A percentile compares a stretch with the other conserved stretches of the same genome.
These are phyloP conservation scores for Bombardia bombarda DNA, from an alignment of 495 filamentous ascomycete genomes.

Conservation along the genomic window DNA sequence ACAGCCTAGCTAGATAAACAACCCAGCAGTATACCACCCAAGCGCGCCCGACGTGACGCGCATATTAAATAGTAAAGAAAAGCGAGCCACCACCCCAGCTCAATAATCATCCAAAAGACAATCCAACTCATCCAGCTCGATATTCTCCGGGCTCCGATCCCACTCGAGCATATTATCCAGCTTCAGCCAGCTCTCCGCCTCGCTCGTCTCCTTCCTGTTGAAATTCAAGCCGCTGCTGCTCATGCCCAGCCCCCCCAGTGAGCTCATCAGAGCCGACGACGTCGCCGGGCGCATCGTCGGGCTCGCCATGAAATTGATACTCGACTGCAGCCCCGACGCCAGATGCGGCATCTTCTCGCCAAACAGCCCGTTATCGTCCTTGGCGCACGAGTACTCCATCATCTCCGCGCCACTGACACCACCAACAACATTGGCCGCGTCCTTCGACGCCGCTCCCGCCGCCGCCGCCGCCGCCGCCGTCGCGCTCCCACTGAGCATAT, in stretches of 20 bases:
- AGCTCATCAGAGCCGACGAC: no score
- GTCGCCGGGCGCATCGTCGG: no score
- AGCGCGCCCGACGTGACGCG: background rate
- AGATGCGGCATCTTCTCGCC: conserved; percentile 34
- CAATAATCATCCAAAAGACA: conserved; percentile 69
- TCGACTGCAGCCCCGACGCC: no score
- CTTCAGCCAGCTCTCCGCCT: conserved; percentile 43
- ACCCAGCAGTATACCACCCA: background rate
- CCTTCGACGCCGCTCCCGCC: no score
- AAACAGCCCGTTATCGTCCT: conserved; percentile 41
- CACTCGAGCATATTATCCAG: conserved; percentile 49
- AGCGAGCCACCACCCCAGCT: conserved; percentile 7
- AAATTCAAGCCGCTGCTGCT: no score
- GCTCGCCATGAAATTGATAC: conserved; percentile 20
- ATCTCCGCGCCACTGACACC: conserved; percentile 34
- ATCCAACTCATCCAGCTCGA: conserved; percentile 90
- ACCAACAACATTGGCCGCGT: no score
- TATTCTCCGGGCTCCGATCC: conserved; percentile 76
- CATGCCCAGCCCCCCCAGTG: no score
- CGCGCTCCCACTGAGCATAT: conserved; percentile 30
- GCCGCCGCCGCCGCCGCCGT: conserved; percentile 31
- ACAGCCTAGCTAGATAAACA: no score
- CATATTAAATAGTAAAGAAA: background rate
- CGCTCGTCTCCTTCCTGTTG: no score
- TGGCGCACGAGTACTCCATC: conserved; percentile 44